A percentile compares a stretch with the other conserved stretches of the same genome.
phyloP scores from a whole-genome alignment of 345 rosid species.

The Aethionema arabicum region DNA sequence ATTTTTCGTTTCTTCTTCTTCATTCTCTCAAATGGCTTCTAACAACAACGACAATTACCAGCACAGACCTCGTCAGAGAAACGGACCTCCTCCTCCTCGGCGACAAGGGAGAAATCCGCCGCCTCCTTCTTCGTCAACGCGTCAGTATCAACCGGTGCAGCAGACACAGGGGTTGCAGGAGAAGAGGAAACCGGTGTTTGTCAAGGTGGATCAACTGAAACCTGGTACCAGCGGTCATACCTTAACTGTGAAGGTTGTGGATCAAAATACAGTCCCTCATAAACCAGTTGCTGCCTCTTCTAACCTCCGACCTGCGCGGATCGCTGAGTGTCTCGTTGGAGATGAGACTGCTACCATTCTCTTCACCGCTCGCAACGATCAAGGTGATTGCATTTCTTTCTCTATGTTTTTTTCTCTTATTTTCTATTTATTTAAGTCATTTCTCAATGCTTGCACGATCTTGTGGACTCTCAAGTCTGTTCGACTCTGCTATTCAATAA shows the following conservation, averaged over 20 bases:
- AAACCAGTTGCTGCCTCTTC: constrained; percentile 44
- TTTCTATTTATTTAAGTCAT: background rate
- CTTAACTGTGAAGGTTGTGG: constrained; percentile 57
- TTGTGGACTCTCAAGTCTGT: background rate
- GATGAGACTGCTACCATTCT: constrained; percentile 69
- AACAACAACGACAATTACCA: constrained; percentile 29
- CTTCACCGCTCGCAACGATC: constrained; percentile 77
- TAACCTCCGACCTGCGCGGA: constrained; percentile 47
- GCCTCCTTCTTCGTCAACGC: constrained; percentile 24
- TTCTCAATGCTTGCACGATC: constrained; percentile 1
- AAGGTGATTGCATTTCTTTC: constrained; percentile 40
- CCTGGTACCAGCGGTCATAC: constrained; percentile 74
- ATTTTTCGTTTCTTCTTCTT: constrained; percentile 9
- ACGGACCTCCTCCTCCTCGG: constrained; percentile 35
- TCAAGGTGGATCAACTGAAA: constrained; percentile 59
- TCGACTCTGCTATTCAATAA: background rate
- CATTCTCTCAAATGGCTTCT: constrained; percentile 31
- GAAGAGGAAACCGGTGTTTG: constrained; percentile 67
- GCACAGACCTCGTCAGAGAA: constrained; percentile 29
- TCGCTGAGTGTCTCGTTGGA: constrained; percentile 70
- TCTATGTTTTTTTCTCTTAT: background rate
- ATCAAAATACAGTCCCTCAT: constrained; percentile 44
- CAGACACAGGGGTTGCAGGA: constrained; percentile 29
- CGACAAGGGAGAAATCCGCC: constrained; percentile 33
- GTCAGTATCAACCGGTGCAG: constrained; percentile 30